Conservation (phyloP, 495 filamentous ascomycete species). For the Umbilicaria muhlenbergii region DNA sequence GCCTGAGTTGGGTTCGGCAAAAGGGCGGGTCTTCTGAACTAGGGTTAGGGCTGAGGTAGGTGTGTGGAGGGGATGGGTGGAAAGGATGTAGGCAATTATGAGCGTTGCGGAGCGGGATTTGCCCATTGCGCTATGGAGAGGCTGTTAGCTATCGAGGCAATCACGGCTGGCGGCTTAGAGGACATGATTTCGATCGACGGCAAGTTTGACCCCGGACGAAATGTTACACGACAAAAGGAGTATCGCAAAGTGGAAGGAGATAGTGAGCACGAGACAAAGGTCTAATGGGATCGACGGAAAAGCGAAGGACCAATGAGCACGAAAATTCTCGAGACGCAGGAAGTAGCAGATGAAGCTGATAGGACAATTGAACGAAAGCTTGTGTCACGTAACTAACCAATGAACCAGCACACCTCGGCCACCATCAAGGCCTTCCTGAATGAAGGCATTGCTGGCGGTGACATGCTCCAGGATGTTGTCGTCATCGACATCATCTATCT, state of each 20-base stretch:
- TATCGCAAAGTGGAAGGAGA: no score
- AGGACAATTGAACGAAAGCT: not conserved
- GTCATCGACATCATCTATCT: constrained; percentile 77
- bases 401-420: constrained; percentile 58
- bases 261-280: no score
- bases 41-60: constrained; percentile 43
- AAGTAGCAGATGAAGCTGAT: not conserved
- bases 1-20: constrained; percentile 73
- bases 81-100: constrained; percentile 73
- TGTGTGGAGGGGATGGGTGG: constrained; percentile 22
- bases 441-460: constrained; percentile 60
- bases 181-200: no score
- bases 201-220: no score
- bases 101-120: constrained; percentile 82
- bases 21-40: constrained; percentile 47
- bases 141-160: constrained; percentile 10
- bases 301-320: constrained; percentile 2
- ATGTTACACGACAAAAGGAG: no score
- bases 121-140: constrained; percentile 70
- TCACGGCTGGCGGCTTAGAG: no score
- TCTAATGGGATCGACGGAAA: not conserved
- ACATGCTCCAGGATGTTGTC: constrained; percentile 76
- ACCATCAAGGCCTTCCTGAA: constrained; percentile 54
- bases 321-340: not conserved
- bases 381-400: constrained; percentile 36